phyloP scores from a whole-genome alignment of 495 filamentous ascomycete species.

The Penicillium goetzii region DNA sequence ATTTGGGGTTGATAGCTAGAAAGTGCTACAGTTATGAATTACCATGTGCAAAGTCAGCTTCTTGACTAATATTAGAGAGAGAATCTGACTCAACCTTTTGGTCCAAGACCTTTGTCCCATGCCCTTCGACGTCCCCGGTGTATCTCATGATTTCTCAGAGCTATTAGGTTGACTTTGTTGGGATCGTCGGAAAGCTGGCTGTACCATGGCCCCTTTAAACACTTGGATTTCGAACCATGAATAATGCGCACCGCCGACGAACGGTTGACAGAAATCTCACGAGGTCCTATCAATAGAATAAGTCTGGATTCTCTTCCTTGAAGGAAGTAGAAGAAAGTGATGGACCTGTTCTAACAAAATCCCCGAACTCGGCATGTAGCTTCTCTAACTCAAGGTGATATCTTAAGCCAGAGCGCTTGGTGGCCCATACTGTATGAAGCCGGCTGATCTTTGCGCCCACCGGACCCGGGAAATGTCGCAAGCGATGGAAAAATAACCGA shows the following conservation, averaged over 20 bases:
- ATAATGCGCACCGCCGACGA: conserved; percentile 28
- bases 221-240: conserved; percentile 31
- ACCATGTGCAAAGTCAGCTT: neutral
- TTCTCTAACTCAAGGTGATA: conserved; percentile 39
- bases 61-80: neutral
- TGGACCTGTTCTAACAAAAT: conserved; percentile 37
- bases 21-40: conserved; percentile 5
- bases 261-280: conserved; percentile 40
- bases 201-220: conserved; percentile 41
- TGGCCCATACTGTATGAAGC: conserved; percentile 40
- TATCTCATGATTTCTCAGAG: conserved; percentile 30
- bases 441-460: conserved; percentile 45
- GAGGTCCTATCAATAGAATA: conserved; percentile 24
- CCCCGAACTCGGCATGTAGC: conserved; percentile 37
- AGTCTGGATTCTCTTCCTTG: neutral
- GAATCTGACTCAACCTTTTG: conserved; percentile 21
- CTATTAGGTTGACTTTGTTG: conserved; percentile 30
- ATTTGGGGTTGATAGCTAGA: conserved; percentile 20
- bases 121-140: conserved; percentile 43
- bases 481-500: conserved; percentile 48
- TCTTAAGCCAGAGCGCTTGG: conserved; percentile 30
- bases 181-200: conserved; percentile 30
- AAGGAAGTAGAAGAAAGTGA: neutral
- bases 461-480: conserved; percentile 51
- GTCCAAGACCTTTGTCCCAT: conserved; percentile 42